Base-by-base conservation (phyloP, 1,284 basidiomycete genomes). In the Clitocybe nebularis region DNA sequence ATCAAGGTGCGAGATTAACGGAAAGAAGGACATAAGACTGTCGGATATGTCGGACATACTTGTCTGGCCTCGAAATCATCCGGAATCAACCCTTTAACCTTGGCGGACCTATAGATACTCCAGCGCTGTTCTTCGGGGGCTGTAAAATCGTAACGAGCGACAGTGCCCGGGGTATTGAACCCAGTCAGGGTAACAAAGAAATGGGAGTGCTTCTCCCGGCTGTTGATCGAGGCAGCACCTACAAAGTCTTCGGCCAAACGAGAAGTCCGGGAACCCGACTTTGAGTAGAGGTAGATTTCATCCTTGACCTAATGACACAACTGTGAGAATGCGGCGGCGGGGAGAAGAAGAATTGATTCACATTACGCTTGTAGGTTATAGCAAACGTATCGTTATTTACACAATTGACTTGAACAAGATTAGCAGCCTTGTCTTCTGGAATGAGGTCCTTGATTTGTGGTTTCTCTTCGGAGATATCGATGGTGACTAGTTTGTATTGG, bases 21-120 rank as follows among this genome's bases (percentile, higher is more conserved):
- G 29, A 36, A 21, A 25, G 9, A 17, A n/a, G 6, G 17, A 30
- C 25, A 37, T 33, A 39, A 20, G 20, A 10, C 7, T 16, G 29
- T 17, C 29, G 14, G 13, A 22, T 11, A 17, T 2, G 28, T 3
- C 11, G 33, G 13, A 33, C 46, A 9, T 43, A 80, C 77, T 64
- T 93, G 90, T 50, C 77, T 73, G 20, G 79, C 73, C 6, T 78
- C 69, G 57, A 91, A 93, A 42, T 92, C 86, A 3, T 83, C 74
- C 1, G 79, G 71, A 40, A 76, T 70, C 40, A 93, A 66, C 1
- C 86, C 87, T 5, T 72, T 72, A 8, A 91, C 75, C 42, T 74
- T 59, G 0, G 83, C 84, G 24, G 74, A 69, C 41, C 80, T 65
- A 60, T 79, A 86, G 14, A 78, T 69, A 22, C 66, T 75, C 75